phyloP scores from a whole-genome alignment of 2,329 filamentous ascomycete species.

The Talaromyces pinophilus region DNA sequence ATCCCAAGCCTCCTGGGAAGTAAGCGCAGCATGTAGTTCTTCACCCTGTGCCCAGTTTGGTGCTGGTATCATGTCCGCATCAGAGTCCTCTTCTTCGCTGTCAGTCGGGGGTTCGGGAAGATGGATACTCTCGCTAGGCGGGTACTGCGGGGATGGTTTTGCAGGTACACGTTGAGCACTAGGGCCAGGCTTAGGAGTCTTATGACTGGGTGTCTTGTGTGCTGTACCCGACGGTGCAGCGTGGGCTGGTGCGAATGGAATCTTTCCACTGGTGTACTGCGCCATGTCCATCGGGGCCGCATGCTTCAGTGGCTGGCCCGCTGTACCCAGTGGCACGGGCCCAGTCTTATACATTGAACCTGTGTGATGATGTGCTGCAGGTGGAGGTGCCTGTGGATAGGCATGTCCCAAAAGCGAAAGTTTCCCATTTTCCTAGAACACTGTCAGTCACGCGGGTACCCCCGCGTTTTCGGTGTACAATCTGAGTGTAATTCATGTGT shows the following conservation, averaged over 20 bases:
- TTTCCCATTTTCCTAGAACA: conserved; percentile 37
- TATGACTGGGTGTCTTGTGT: conserved; percentile 65
- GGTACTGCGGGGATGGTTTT: conserved; percentile 78
- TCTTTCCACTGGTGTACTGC: conserved; percentile 84
- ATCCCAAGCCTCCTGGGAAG: conserved; percentile 71
- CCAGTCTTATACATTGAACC: conserved; percentile 39
- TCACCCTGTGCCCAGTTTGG: conserved; percentile 89
- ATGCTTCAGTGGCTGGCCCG: conserved; percentile 64
- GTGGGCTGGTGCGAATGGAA: conserved; percentile 77
- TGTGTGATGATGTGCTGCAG: conserved; percentile 31
- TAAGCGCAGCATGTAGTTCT: conserved; percentile 72
- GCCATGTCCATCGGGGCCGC: conserved; percentile 70
- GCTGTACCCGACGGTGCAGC: conserved; percentile 49
- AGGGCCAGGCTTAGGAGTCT: conserved; percentile 47
- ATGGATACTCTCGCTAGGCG: conserved; percentile 85
- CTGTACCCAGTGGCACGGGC: conserved; percentile 35
- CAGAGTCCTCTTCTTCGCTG: conserved; percentile 79
- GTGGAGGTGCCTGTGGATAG: conserved; percentile 37
- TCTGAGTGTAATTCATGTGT: conserved; percentile 3
- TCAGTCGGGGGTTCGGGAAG: conserved; percentile 95
- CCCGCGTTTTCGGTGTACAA: conserved; percentile 15
- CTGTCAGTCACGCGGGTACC: conserved; percentile 16
- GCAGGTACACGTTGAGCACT: conserved; percentile 40
- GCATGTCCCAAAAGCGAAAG: conserved; percentile 43
- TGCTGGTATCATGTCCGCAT: conserved; percentile 62